These are phyloP conservation scores for Imleria badia DNA, from an alignment of 768 basidiomycete species.

Conservation along the genomic window DNA sequence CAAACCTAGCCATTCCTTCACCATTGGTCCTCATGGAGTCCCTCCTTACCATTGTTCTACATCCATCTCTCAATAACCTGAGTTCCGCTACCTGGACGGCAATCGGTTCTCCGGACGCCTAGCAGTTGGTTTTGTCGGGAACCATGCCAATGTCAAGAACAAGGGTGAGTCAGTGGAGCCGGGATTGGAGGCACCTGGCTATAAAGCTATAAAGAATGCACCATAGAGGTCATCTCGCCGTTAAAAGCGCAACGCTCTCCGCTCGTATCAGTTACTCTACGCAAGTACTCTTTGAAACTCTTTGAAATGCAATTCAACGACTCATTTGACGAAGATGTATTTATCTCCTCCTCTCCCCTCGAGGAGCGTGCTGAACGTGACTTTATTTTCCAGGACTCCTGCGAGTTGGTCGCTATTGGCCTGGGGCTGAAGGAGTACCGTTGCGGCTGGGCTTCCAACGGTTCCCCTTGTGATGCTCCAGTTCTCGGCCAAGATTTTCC, in stretches of 20 bases:
- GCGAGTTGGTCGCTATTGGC: constrained; percentile 9
- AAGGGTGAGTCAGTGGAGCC: background rate
- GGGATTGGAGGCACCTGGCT: background rate
- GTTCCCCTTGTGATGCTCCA: constrained; percentile 1
- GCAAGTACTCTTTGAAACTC: background rate
- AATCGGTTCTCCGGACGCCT: constrained; percentile 8
- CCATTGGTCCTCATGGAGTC: constrained; percentile 4
- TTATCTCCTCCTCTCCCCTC: background rate
- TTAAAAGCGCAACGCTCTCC: background rate
- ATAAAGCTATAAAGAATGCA: constrained; percentile 22
- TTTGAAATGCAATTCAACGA: constrained; percentile 7
- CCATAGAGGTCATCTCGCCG: background rate
- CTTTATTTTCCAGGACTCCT: constrained; percentile 4
- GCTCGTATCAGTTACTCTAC: background rate
- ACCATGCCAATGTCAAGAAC: constrained; percentile 14
- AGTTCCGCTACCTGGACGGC: constrained; percentile 1
- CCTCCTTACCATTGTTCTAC: background rate
- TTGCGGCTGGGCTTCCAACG: constrained; percentile 16
- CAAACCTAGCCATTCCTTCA: background rate
- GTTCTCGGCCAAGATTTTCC: constrained; percentile 20
- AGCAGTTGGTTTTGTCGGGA: constrained; percentile 16
- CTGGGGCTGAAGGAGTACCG: background rate
- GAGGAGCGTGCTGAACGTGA: background rate
- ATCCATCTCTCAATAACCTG: background rate
- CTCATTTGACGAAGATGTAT: constrained; percentile 16